phyloP scores from a whole-genome alignment of 371 early-diverging fungal genomes.

The Mucor mucedo region DNA sequence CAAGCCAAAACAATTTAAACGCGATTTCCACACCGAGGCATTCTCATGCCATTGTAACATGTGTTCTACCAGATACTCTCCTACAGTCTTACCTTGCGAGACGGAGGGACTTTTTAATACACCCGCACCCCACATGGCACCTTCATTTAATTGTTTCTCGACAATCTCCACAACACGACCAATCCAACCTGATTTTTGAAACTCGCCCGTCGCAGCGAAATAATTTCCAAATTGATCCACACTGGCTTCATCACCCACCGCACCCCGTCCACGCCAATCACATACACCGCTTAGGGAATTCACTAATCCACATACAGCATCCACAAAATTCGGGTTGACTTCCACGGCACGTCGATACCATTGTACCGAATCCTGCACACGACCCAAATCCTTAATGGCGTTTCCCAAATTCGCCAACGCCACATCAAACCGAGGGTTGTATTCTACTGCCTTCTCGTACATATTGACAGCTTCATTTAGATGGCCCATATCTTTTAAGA shows the following conservation, averaged over 20 bases:
- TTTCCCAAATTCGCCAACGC: slow-evolving; percentile 92
- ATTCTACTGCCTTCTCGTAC: slow-evolving; percentile 89
- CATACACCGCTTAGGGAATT: slow-evolving; percentile 88
- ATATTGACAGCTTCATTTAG: slow-evolving; percentile 82
- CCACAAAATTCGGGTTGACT: slow-evolving; percentile 89
- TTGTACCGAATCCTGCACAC: slow-evolving; percentile 86
- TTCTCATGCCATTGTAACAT: slow-evolving; percentile 21
- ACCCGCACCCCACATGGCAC: slow-evolving; percentile 63
- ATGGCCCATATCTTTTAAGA: slow-evolving; percentile 88
- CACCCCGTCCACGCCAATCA: slow-evolving; percentile 87
- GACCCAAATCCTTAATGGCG: slow-evolving; percentile 87
- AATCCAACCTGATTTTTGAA: slow-evolving; percentile 73
- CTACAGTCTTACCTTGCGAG: slow-evolving; percentile 23
- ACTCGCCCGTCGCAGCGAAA: slow-evolving; percentile 27
- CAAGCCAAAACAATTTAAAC: slow-evolving; percentile 29
- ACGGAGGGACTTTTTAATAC: slow-evolving; percentile 28
- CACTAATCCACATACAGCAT: slow-evolving; percentile 90
- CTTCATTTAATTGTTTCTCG: slow-evolving; percentile 76
- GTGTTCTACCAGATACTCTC: slow-evolving; percentile 37
- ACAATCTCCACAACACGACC: slow-evolving; percentile 81
- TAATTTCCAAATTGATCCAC: slow-evolving; percentile 47
- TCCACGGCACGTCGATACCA: slow-evolving; percentile 87
- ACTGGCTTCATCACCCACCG: slow-evolving; percentile 50
- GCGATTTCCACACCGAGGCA: slow-evolving; percentile 34
- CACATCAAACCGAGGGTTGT: slow-evolving; percentile 87